These are phyloP conservation scores for Crithidia expoeki DNA, from an alignment of 208 protist genomes.

Conservation along the genomic window DNA sequence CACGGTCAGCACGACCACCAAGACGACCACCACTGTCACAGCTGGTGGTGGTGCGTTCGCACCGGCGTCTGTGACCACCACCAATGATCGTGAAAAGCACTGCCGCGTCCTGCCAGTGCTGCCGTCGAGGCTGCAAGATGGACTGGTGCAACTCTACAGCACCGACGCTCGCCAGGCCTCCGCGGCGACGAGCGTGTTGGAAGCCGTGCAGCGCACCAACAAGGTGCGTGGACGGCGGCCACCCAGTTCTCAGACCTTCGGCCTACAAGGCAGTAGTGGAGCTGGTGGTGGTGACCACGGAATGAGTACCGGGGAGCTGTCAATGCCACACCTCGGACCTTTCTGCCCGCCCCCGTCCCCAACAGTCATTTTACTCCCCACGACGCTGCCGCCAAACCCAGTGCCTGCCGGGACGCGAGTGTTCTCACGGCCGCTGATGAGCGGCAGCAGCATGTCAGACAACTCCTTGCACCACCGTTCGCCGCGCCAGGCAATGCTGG, in stretches of 20 bases:
- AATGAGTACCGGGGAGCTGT: background rate
- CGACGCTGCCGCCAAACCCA: background rate
- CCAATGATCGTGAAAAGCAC: background rate
- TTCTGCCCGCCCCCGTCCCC: background rate
- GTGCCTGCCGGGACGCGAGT: background rate
- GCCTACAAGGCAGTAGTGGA: background rate
- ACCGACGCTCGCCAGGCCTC: conserved; percentile 9
- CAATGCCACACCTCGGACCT: background rate
- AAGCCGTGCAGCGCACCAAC: conserved; percentile 17
- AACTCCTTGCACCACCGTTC: background rate
- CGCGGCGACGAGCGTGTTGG: conserved; percentile 11
- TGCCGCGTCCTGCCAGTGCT: conserved; percentile 18
- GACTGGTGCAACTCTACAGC: conserved; percentile 13
- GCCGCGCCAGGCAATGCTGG: conserved; percentile 17
- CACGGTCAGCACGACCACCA: background rate
- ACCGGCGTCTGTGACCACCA: background rate
- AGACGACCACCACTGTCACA: background rate
- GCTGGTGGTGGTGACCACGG: background rate
- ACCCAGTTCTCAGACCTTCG: background rate
- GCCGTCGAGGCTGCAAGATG: conserved; percentile 2
- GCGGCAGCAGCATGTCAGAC: conserved; percentile 11
- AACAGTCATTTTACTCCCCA: background rate
- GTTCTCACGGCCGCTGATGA: background rate
- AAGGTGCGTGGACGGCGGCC: conserved; percentile 10
- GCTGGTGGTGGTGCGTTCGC: background rate